phyloP scores from a whole-genome alignment of 1,139 yeast genomes.

The Zygosaccharomyces sapae region DNA sequence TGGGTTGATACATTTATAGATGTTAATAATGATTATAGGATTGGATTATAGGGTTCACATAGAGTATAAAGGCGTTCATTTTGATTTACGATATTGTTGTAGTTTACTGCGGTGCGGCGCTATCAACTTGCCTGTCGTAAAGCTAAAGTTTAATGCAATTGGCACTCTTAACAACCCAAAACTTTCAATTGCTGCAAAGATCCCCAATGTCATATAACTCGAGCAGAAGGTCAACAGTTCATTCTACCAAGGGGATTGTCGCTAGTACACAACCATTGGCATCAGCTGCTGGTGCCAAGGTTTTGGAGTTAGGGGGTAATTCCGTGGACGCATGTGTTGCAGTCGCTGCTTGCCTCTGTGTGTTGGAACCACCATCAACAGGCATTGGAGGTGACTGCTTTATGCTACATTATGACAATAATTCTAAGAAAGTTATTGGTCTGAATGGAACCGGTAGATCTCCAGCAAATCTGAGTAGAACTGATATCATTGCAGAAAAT shows the following conservation, averaged over 20 bases:
- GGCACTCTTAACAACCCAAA: background rate
- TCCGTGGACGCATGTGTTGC: constrained; percentile 78
- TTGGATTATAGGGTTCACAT: background rate
- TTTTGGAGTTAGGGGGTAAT: constrained; percentile 69
- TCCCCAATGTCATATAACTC: constrained; percentile 2
- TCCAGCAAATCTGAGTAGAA: constrained; percentile 44
- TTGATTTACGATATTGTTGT: background rate
- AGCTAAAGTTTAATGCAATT: background rate
- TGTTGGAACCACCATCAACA: constrained; percentile 72
- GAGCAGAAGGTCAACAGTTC: constrained; percentile 65
- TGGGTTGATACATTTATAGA: constrained; percentile 16
- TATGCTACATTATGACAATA: constrained; percentile 54
- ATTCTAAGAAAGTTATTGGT: constrained; percentile 53
- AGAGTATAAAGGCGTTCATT: background rate
- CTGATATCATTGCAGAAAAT: background rate
- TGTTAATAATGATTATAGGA: background rate
- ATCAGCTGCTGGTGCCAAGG: constrained; percentile 64
- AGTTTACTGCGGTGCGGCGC: background rate
- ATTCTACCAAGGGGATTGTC: constrained; percentile 70
- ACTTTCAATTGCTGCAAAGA: background rate
- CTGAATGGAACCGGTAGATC: constrained; percentile 77
- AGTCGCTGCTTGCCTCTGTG: constrained; percentile 66
- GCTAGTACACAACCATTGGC: constrained; percentile 76
- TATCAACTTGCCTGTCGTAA: background rate
- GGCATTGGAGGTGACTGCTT: constrained; percentile 86